Evolutionary conservation across 192 early-diverging fungal species (phyloP).

Genomic region (Entomortierella parvispora): DNA sequence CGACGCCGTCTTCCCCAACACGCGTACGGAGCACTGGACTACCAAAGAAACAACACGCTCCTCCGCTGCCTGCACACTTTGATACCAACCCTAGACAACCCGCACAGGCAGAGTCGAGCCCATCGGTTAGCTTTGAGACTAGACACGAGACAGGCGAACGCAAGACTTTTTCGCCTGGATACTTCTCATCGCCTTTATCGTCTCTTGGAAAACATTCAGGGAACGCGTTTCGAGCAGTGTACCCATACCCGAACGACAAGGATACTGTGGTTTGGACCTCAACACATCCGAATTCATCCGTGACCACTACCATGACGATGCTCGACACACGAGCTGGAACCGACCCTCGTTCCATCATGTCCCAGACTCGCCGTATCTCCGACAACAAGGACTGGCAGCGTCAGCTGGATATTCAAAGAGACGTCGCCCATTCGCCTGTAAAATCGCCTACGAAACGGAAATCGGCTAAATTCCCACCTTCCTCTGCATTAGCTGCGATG

Average conservation of each 20-base stretch:
- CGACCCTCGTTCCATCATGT: slow-evolving; percentile 27
- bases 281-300: slow-evolving; percentile 18
- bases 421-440: neutral
- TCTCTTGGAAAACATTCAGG: neutral
- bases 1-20: too few species aligned
- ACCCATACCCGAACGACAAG: slow-evolving; percentile 35
- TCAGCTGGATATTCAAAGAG: slow-evolving; percentile 31
- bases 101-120: too few species aligned
- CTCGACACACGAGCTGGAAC: slow-evolving; percentile 36
- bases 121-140: too few species aligned
- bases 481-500: too few species aligned
- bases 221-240: slow-evolving; percentile 10
- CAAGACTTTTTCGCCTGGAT: too few species aligned
- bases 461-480: too few species aligned
- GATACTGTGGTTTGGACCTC: slow-evolving; percentile 19
- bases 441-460: neutral
- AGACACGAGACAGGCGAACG: too few species aligned
- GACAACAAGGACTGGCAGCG: slow-evolving; percentile 25
- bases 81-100: too few species aligned
- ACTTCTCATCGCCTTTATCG: too few species aligned
- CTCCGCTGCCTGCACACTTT: too few species aligned
- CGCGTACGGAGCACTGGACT: too few species aligned
- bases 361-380: slow-evolving; percentile 24
- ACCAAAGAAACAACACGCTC: too few species aligned
- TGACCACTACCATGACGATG: slow-evolving; percentile 28